These are phyloP conservation scores for Fusarium sacchari DNA, from an alignment of 2,329 filamentous ascomycete species.

Conservation along the genomic window DNA sequence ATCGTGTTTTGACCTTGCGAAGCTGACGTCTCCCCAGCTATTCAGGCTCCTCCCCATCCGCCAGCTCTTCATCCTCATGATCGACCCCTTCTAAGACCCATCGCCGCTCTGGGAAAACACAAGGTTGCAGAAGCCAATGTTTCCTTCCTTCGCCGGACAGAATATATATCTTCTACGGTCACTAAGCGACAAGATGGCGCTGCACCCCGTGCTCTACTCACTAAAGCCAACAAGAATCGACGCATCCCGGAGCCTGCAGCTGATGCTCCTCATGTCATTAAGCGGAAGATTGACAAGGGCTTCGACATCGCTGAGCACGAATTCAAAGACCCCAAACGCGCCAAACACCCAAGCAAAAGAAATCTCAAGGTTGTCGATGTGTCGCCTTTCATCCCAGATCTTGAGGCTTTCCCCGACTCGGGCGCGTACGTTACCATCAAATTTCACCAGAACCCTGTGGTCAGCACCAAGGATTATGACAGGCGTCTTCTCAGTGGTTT, in stretches of 20 bases:
- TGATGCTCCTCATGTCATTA: slow-evolving; percentile 73
- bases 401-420: slow-evolving; percentile 75
- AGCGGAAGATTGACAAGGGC: slow-evolving; percentile 72
- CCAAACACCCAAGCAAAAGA: slow-evolving; percentile 69
- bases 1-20: background rate
- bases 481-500: slow-evolving; percentile 69
- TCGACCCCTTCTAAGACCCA: slow-evolving; percentile 81
- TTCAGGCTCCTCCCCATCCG: slow-evolving; percentile 78
- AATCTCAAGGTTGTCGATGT: slow-evolving; percentile 68
- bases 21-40: slow-evolving; percentile 65
- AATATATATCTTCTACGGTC: slow-evolving; percentile 82
- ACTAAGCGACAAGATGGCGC: slow-evolving; percentile 61
- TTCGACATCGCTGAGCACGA: slow-evolving; percentile 66
- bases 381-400: slow-evolving; percentile 71
- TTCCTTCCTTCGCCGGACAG: slow-evolving; percentile 93
- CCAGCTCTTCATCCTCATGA: slow-evolving; percentile 85
- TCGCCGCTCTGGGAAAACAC: slow-evolving; percentile 86
- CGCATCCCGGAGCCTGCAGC: slow-evolving; percentile 68
- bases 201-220: slow-evolving; percentile 52
- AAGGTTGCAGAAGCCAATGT: slow-evolving; percentile 80
- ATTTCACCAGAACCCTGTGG: slow-evolving; percentile 72
- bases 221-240: slow-evolving; percentile 47
- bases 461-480: slow-evolving; percentile 63
- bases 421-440: slow-evolving; percentile 77
- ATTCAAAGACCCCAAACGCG: slow-evolving; percentile 62